Percentiles rank a stretch among this genome's conserved stretches.
Evolutionary conservation across 2,329 filamentous ascomycete genomes (phyloP).

Genomic region (Fusarium xylarioides): DNA sequence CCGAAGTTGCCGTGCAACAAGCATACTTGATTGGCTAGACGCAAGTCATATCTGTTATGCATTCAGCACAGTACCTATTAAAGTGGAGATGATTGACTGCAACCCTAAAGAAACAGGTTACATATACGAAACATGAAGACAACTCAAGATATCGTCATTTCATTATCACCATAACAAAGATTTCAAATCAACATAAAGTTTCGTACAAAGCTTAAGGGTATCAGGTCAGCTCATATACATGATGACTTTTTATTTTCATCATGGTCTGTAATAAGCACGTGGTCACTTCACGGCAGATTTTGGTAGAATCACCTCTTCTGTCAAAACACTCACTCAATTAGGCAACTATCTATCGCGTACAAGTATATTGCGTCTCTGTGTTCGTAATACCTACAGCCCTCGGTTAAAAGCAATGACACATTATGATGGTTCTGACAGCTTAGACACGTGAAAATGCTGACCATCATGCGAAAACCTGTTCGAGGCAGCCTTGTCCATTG

Average conservation of each 20-base stretch:
- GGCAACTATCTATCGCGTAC: neutral
- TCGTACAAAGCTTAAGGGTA: no score
- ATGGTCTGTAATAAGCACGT: neutral
- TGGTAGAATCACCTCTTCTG: neutral
- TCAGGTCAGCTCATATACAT: accelerated
- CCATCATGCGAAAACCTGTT: neutral
- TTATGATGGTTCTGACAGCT: neutral
- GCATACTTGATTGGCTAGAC: neutral
- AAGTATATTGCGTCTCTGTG: no score
- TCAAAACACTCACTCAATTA: neutral
- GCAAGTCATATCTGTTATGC: neutral
- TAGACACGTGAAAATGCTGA: neutral
- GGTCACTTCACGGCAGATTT: neutral
- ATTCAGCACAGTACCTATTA: neutral
- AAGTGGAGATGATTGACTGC: neutral
- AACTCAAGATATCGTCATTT: neutral
- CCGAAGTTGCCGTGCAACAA: accelerated
- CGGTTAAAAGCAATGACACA: neutral
- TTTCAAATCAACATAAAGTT: neutral
- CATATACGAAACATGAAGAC: neutral
- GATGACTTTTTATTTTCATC: neutral
- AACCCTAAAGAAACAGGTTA: neutral
- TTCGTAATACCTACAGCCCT: neutral
- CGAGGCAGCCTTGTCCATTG: no score
- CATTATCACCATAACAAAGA: neutral